phyloP scores from a whole-genome alignment of 352 stramenopile genomes.

The Phytophthora nicotianae region DNA sequence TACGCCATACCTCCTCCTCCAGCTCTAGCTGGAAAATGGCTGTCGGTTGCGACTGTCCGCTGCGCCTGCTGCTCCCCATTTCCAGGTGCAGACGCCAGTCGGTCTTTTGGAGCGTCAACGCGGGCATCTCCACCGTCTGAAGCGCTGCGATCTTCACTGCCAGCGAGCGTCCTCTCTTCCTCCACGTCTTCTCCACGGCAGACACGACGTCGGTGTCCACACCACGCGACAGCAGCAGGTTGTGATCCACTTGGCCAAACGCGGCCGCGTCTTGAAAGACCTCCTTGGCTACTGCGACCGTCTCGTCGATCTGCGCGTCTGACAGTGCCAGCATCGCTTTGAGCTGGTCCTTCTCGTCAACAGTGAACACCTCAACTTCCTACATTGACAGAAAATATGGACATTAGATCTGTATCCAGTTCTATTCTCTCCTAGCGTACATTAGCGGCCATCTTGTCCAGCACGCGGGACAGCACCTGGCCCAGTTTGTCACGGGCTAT shows the following conservation, averaged over 20 bases:
- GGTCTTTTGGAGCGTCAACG: conserved; percentile 39
- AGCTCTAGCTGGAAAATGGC: conserved; percentile 65
- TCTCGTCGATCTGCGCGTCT: conserved; percentile 42
- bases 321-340: conserved; percentile 50
- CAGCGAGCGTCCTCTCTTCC: conserved; percentile 50
- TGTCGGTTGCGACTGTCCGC: conserved; percentile 43
- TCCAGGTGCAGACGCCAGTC: conserved; percentile 64
- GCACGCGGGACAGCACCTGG: conserved; percentile 58
- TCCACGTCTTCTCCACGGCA: conserved; percentile 59
- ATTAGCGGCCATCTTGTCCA: conserved; percentile 53
- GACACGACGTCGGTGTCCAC: conserved; percentile 35
- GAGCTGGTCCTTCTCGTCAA: conserved; percentile 52
- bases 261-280: conserved; percentile 52
- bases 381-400: conserved; percentile 5
- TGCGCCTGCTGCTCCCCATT: conserved; percentile 50
- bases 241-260: conserved; percentile 45
- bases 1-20: conserved; percentile 18
- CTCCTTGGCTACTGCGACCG: conserved; percentile 31
- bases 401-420: background rate
- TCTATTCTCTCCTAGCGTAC: conserved; percentile 21
- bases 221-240: conserved; percentile 29
- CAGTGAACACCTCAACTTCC: conserved; percentile 45
- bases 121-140: conserved; percentile 12
- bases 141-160: conserved; percentile 15
- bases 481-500: conserved; percentile 52